Evolutionary conservation across 2,329 filamentous ascomycete genomes (phyloP), one percentile per base, ranked within the genome.

Genomic region (Fusarium oxysporum): DNA sequence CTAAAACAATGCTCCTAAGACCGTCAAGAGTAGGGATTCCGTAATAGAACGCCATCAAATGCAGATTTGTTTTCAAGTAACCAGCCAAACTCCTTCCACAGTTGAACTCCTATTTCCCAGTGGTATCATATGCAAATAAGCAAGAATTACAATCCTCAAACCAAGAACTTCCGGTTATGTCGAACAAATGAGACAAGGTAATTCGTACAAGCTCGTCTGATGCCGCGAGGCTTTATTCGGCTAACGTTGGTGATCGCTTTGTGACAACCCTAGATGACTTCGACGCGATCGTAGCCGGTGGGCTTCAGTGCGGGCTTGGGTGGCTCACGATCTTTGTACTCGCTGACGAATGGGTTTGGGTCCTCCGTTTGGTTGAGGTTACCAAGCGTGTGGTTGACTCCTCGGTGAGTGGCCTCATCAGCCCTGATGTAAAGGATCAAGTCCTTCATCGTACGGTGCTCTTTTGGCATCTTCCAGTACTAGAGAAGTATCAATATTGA

Each of bases 401-500:
- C 96, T 38, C 96, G 89, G 79, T 97, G 95, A 80, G 93, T 93
- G 8, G 93, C 93, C 82, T 97, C 95, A 63, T 96, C 93, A n/a
- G 93, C 93, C 35, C 95, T 89, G 75, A 98, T 93, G 81, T 98
- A 98, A 56, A 96, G 84, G 58, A 98, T 87, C 69, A 98, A 83
- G 78, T 98, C 94, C 77, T 88, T 89, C 93, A 99, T 97, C 4
- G 91, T 93, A 32, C 92, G 89, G 65, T 92, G 86, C 5, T 90
- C 92, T 80, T 97, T 92, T 0, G 95, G 95, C 91, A 99, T 98
- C 45, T 93, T 90, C 94, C 95, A 99, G 83, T 99, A 99, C 80
- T 83, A 33, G 28, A 59, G 35, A 11, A 6, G 21, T 17, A n/a
- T 50, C n/a, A 58, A 50, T 44, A 70, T 73, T 33, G 72, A 59